Base-by-base conservation (phyloP, 495 filamentous ascomycete species). In the Penicillium macrosclerotiorum region DNA sequence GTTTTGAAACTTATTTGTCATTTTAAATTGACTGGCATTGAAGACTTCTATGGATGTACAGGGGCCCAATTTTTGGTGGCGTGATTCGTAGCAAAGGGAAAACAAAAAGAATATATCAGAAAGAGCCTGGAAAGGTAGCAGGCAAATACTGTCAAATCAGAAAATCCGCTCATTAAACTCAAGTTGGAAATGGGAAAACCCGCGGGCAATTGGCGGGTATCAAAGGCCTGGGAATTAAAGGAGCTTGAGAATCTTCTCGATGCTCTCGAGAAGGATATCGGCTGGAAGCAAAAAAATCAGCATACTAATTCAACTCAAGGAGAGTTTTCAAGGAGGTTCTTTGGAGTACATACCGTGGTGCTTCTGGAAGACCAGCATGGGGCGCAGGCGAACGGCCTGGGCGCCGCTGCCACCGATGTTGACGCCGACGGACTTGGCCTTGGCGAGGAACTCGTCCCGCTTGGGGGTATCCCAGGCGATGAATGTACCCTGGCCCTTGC, bases 361-460 rank as follows among this genome's bases (percentile, higher is more conserved):
- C 75, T 90, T 79, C 80, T 95, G 84, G 78, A 98, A 97, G 55
- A 96, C 82, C 57, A 98, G 71, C 93, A 98, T 98, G 36, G 93
- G 93, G 64, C 93, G 73, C 68, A 98, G 68, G 53, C 93, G 74
- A 23, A 98, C 85, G 22, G 93, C 91, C 31, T 57, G 73, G 61
- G 78, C 79, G 13, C 93, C 94, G 58, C 81, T 84, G 19, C 93
- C 94, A 49, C 93, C 94, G 68, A 98, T 90, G 70, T 97, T 97
- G 52, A 98, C 72, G 53, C 93, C 94, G 27, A 88, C 73, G 33
- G 59, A 71, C 84, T 97, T 75, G 57, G 68, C 69, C 74, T 80
- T 83, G 59, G 69, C 82, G 58, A 97, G 67, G 71, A 97, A 88
- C 51, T 84, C 82, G 62, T 97, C 93, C 54, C 94, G 76, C 48